These are phyloP conservation scores for Phytomonas serpens DNA, from an alignment of 208 protist species.

Conservation along the genomic window DNA sequence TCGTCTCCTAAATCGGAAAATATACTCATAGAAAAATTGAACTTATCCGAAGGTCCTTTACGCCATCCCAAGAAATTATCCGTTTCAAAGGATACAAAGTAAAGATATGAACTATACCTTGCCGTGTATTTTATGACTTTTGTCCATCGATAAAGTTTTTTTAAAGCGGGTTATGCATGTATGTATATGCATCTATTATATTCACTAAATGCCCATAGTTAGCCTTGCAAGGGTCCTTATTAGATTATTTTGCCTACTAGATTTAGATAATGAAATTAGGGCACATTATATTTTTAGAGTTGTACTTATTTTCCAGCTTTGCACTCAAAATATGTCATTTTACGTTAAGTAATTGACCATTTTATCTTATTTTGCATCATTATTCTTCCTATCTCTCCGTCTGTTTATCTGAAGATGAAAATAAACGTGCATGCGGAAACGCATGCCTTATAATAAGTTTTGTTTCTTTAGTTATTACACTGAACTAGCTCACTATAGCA, in stretches of 20 bases:
- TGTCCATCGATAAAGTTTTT: neutral
- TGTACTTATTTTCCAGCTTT: constrained; percentile 14
- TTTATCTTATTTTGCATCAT: constrained; percentile 3
- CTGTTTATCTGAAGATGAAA: neutral
- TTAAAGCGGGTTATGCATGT: neutral
- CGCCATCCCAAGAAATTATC: constrained; percentile 69
- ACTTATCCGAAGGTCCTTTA: constrained; percentile 67
- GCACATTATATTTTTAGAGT: neutral
- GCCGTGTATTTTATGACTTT: neutral
- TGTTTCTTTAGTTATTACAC: neutral
- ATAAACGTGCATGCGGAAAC: neutral
- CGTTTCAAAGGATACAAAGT: constrained; percentile 12
- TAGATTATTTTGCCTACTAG: constrained; percentile 3
- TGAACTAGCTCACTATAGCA: neutral
- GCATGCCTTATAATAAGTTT: neutral
- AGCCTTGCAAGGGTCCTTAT: neutral
- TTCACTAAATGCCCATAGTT: neutral
- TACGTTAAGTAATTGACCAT: constrained; percentile 7
- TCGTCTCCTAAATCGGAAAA: constrained; percentile 41
- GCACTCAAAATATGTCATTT: neutral
- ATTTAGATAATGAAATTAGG: neutral
- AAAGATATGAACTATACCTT: constrained; percentile 7
- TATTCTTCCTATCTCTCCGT: neutral
- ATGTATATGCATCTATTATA: neutral
- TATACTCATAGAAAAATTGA: constrained; percentile 64